A percentile compares a stretch with the other conserved stretches of the same genome.
phyloP scores from a whole-genome alignment of 371 early-diverging fungal genomes.

The Nosema muscidifuracis region DNA sequence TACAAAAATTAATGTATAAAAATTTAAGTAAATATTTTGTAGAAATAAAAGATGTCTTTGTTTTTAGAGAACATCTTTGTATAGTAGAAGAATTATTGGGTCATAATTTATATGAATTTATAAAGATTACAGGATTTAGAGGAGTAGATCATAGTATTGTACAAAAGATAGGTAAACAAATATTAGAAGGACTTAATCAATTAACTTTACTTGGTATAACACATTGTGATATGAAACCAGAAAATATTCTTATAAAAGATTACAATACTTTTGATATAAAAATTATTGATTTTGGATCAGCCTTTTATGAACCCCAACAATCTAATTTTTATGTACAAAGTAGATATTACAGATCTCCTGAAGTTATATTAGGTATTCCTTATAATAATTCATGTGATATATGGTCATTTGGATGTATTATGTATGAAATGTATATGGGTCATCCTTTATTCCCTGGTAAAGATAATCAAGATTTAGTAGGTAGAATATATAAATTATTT shows the following conservation, averaged over 20 bases:
- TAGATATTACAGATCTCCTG: slow-evolving; percentile 87
- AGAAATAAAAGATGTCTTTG: slow-evolving; percentile 72
- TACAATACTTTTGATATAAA: slow-evolving; percentile 72
- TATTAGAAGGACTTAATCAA: slow-evolving; percentile 74
- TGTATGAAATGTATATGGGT: slow-evolving; percentile 65
- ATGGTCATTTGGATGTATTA: slow-evolving; percentile 84
- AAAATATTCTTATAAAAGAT: slow-evolving; percentile 74
- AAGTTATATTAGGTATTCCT: slow-evolving; percentile 79
- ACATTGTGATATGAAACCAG: slow-evolving; percentile 95
- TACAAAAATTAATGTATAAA: slow-evolving; percentile 33
- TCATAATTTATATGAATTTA: slow-evolving; percentile 80
- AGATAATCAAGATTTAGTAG: slow-evolving; percentile 77
- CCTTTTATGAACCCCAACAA: slow-evolving; percentile 74
- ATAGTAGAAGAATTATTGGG: slow-evolving; percentile 83
- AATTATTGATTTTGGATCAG: slow-evolving; percentile 92
- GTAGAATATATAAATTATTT: slow-evolving; percentile 66
- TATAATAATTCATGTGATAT: slow-evolving; percentile 85
- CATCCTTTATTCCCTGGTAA: slow-evolving; percentile 86
- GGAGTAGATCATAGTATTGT: slow-evolving; percentile 75
- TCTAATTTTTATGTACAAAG: slow-evolving; percentile 85
- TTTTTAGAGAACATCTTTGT: slow-evolving; percentile 79
- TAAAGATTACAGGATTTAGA: slow-evolving; percentile 76
- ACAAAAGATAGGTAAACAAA: slow-evolving; percentile 71
- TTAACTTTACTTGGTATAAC: slow-evolving; percentile 74
- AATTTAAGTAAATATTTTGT: slow-evolving; percentile 55